Conservation (phyloP, 1,139 yeast genomes). For the Kurtzmaniella quercitrusa region DNA sequence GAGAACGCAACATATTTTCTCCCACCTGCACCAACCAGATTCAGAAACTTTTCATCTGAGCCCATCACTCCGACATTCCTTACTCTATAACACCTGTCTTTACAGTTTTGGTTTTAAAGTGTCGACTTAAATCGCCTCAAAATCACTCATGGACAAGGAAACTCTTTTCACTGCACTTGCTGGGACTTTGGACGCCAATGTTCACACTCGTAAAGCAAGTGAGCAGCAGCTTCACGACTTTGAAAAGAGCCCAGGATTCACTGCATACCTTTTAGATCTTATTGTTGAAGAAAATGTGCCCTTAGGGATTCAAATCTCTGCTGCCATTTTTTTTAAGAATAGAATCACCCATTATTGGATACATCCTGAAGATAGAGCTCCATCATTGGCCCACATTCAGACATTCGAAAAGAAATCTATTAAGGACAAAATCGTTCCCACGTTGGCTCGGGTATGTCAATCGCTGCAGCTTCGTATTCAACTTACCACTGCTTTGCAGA, state of each 20-base stretch:
- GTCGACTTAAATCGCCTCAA: no score
- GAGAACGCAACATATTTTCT: not conserved
- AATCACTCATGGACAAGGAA: conserved; percentile 47
- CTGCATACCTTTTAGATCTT: conserved; percentile 52
- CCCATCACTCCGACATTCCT: not conserved
- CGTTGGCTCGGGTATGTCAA: conserved; percentile 34
- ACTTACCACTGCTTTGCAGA: conserved; percentile 40
- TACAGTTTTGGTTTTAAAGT: no score
- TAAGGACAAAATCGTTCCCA: conserved; percentile 49
- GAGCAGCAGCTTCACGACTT: conserved; percentile 38
- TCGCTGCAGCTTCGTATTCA: conserved; percentile 35
- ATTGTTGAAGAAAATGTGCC: conserved; percentile 45
- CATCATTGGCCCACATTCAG: conserved; percentile 28
- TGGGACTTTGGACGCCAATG: conserved; percentile 42
- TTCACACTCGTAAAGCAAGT: conserved; percentile 36
- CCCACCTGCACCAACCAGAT: not conserved
- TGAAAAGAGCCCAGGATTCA: conserved; percentile 53
- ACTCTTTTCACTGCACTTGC: conserved; percentile 37
- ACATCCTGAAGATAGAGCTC: conserved; percentile 34
- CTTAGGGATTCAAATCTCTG: conserved; percentile 51
- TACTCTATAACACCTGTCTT: no score
- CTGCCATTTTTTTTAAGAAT: conserved; percentile 68
- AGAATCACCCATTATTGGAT: conserved; percentile 58
- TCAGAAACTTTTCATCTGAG: not conserved
- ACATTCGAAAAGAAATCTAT: conserved; percentile 49